A percentile compares a stretch with the other conserved stretches of the same genome.
phyloP scores from a whole-genome alignment of 306 rosid genomes.

The Cyclanthera cordifolia region DNA sequence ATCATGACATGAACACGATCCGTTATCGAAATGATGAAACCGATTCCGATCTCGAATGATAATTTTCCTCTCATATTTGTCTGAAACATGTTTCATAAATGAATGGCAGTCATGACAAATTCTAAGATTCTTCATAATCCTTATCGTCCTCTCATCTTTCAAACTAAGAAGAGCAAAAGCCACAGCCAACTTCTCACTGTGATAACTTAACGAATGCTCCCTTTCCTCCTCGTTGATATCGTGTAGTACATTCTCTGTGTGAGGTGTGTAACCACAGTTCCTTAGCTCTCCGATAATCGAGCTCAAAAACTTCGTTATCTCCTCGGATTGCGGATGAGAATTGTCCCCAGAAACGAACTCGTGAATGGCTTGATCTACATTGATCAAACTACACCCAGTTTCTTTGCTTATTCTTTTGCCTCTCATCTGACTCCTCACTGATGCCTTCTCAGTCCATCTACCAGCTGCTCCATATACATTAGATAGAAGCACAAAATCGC shows the following conservation, averaged over 20 bases:
- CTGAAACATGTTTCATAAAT: conserved; percentile 49
- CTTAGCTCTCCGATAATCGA: conserved; percentile 26
- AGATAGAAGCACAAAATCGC: conserved; percentile 50
- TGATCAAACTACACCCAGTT: conserved; percentile 41
- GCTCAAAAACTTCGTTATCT: conserved; percentile 25
- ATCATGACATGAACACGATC: conserved; percentile 46
- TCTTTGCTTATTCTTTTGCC: conserved; percentile 36
- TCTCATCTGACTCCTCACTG: conserved; percentile 37
- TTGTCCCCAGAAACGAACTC: conserved; percentile 49
- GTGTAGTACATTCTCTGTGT: conserved; percentile 35
- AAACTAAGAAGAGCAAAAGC: conserved; percentile 39
- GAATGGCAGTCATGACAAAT: conserved; percentile 50
- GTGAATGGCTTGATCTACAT: conserved; percentile 34
- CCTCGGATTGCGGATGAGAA: conserved; percentile 38
- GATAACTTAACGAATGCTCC: conserved; percentile 41
- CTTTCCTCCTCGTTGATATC: conserved; percentile 51
- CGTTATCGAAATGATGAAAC: conserved; percentile 41
- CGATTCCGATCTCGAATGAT: conserved; percentile 38
- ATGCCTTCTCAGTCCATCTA: conserved; percentile 38
- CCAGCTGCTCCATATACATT: conserved; percentile 51
- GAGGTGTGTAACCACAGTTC: conserved; percentile 32
- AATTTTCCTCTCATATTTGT: conserved; percentile 27
- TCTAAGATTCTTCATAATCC: conserved; percentile 48
- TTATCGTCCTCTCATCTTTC: conserved; percentile 34
- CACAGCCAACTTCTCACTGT: conserved; percentile 55